Percentiles rank a stretch among this genome's conserved stretches.
Evolutionary conservation across 768 basidiomycete genomes (phyloP).

Genomic region (Mycena belliarum): DNA sequence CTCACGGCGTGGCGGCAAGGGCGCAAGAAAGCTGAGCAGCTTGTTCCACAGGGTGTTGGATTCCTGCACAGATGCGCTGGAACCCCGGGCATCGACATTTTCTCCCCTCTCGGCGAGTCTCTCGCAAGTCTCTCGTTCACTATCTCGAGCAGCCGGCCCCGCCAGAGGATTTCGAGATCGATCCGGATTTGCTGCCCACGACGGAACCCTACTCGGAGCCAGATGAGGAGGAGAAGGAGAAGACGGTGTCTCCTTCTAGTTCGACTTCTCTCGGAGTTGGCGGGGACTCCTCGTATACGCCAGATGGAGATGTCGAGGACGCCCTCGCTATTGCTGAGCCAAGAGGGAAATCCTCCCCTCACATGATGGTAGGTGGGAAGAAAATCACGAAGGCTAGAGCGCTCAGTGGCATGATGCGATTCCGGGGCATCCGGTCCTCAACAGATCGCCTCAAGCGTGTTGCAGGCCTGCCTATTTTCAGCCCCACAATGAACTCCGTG

Average conservation of each 20-base stretch:
- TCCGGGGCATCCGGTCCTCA: background rate
- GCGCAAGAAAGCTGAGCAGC: too few species aligned
- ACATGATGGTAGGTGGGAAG: background rate
- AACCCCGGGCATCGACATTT: too few species aligned
- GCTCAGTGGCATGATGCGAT: background rate
- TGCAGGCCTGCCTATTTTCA: background rate
- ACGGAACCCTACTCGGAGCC: too few species aligned
- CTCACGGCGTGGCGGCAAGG: too few species aligned
- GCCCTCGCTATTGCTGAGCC: slow-evolving; percentile 1
- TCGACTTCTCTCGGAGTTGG: background rate
- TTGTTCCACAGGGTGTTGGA: too few species aligned
- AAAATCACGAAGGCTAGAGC: background rate
- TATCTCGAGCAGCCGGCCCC: background rate
- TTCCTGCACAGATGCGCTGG: too few species aligned
- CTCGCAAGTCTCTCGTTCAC: background rate
- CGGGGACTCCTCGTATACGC: background rate
- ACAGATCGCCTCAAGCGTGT: slow-evolving; percentile 3
- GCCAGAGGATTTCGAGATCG: background rate
- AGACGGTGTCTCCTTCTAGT: too few species aligned
- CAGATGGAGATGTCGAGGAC: background rate
- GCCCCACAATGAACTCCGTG: background rate
- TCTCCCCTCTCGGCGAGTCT: background rate
- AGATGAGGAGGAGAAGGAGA: too few species aligned
- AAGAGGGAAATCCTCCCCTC: background rate
- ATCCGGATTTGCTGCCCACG: background rate